phyloP scores from a whole-genome alignment of 805 yeast species.

The Kurtzmaniella fragi region DNA sequence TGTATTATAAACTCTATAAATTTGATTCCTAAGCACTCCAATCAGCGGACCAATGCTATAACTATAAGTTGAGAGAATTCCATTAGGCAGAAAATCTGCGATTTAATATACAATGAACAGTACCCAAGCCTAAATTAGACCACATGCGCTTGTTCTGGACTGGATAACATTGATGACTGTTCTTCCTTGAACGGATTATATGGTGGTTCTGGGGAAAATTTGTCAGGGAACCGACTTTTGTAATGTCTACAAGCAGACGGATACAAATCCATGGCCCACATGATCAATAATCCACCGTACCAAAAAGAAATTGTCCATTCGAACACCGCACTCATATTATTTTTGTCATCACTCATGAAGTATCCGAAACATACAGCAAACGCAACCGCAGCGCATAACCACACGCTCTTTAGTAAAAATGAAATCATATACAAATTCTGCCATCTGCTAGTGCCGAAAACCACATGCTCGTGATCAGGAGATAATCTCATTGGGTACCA shows the following conservation, averaged over 20 bases:
- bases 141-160: too few species aligned
- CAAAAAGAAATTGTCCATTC: constrained; percentile 90
- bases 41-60: too few species aligned
- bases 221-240: constrained; percentile 24
- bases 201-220: constrained; percentile 2
- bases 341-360: constrained; percentile 24
- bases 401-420: constrained; percentile 49
- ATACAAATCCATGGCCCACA: constrained; percentile 65
- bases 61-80: too few species aligned
- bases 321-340: constrained; percentile 53
- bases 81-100: too few species aligned
- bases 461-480: constrained; percentile 35
- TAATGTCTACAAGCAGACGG: constrained; percentile 48
- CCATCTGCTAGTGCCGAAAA: constrained; percentile 32
- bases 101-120: too few species aligned
- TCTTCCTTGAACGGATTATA: too few species aligned
- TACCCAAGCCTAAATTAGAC: too few species aligned
- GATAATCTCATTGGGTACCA: constrained; percentile 29
- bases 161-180: too few species aligned
- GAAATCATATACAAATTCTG: constrained; percentile 42
- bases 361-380: constrained; percentile 70
- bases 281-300: constrained; percentile 65
- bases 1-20: too few species aligned
- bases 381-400: constrained; percentile 63
- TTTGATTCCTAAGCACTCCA: too few species aligned